Percentiles rank a stretch among this genome's conserved stretches.
Evolutionary conservation across 305 asterid species (phyloP).

Genomic region (Andrographis paniculata): DNA sequence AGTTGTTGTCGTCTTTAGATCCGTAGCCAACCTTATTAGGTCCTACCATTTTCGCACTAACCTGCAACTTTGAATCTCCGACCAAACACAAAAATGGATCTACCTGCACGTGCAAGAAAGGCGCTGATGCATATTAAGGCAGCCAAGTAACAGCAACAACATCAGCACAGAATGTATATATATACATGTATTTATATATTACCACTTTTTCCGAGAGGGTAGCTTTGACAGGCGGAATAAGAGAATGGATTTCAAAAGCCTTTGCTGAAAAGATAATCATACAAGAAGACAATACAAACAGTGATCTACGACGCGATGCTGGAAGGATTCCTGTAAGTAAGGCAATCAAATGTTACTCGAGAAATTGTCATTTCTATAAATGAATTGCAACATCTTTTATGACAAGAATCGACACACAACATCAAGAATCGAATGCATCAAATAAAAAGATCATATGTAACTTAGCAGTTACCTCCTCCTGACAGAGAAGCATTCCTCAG

Average conservation of each 20-base stretch:
- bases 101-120: constrained; percentile 41
- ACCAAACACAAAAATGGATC: constrained; percentile 87
- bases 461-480: constrained; percentile 42
- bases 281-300: constrained; percentile 65
- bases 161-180: too few species aligned
- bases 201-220: constrained; percentile 49
- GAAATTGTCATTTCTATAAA: background rate
- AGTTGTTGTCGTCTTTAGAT: constrained; percentile 64
- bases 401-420: background rate
- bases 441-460: constrained; percentile 1
- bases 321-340: constrained; percentile 59
- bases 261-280: constrained; percentile 83
- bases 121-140: background rate
- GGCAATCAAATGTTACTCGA: background rate
- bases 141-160: too few species aligned
- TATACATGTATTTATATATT: too few species aligned
- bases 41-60: constrained; percentile 34
- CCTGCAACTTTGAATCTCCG: constrained; percentile 78
- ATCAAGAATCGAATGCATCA: background rate
- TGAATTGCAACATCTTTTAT: background rate
- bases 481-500: constrained; percentile 50
- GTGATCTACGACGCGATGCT: constrained; percentile 88
- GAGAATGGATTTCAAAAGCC: constrained; percentile 70
- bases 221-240: constrained; percentile 49
- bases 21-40: constrained; percentile 42